Evolutionary conservation across 2,329 filamentous ascomycete species (phyloP), one percentile per base, ranked within the genome.

Genomic region (Talaromyces rugulosus): DNA sequence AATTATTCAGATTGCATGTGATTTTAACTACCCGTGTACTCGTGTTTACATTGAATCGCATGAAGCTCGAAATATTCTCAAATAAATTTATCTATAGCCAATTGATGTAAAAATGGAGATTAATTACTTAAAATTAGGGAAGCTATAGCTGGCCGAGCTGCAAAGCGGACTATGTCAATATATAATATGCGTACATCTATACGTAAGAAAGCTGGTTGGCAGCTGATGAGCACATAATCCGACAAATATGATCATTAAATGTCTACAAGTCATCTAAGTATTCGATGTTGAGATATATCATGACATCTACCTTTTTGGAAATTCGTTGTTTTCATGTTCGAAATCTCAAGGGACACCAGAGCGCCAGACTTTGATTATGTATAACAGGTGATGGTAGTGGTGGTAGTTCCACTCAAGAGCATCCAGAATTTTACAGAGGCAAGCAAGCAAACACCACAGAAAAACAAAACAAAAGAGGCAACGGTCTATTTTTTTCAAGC

Each of bases 401-500:
- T 36, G 40, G 14, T 11, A 47, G 44, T 27, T 27, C 18, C 44
- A 27, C 8, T 27, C 44, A 47, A 47, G 18, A 47, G 16, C 44
- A 47, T 27, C 44, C 23, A 27, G 16, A 8, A 47, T 64, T 54
- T 47, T 66, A 62, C 52, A 67, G 54, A 36, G 66, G 66, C 58
- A 23, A 65, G 52, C 47, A 53, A 59, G 16, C 62, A 65, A 56
- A 67, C 66, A 47, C 59, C 16, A 67, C 59, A 18, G 63, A 52
- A 51, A 50, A 58, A 16, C 65, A 56, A 67, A 67, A 42, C 58
- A 66, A 36, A 36, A 12, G 12, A 36, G 33, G 5, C 18, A 27
- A 12, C n/a, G 9, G 5, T 47, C 44, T 47, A 47, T 47, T 18
- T 47, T 47, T 47, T 47, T 47, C 44, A 18, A 47, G 11, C 44